Percentiles rank a stretch among this genome's conserved stretches.
These are phyloP conservation scores for Takashimella tepidaria DNA, from an alignment of 1,284 basidiomycete species.

Conservation along the genomic window DNA sequence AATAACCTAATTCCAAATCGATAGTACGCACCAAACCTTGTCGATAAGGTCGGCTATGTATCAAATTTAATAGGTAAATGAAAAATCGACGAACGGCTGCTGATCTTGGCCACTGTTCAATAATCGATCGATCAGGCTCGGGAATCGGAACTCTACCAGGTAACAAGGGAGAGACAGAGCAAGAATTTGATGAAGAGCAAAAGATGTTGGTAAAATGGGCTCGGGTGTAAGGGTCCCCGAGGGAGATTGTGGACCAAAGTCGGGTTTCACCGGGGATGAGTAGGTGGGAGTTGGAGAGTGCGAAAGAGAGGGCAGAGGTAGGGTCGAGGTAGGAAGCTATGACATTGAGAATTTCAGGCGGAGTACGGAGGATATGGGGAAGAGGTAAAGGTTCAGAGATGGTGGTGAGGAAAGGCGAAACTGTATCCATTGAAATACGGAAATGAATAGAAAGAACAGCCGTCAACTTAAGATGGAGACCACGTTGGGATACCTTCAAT, in stretches of 20 bases:
- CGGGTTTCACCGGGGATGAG: not conserved
- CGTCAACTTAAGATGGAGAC: no score
- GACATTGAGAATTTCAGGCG: constrained; percentile 69
- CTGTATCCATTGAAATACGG: no score
- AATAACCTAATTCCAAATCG: not conserved
- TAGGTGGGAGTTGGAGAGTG: not conserved
- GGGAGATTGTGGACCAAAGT: not conserved
- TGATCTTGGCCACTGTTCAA: not conserved
- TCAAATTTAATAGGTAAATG: not conserved
- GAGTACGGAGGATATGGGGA: no score
- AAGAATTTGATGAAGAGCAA: no score
- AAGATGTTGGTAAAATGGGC: not conserved
- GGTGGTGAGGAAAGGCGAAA: no score
- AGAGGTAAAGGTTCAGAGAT: no score
- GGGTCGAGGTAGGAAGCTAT: constrained; percentile 53
- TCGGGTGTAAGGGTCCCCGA: not conserved
- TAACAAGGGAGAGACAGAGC: not conserved
- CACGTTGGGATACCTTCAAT: no score
- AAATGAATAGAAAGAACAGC: no score
- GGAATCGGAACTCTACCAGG: not conserved
- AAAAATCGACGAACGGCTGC: not conserved
- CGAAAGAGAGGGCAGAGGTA: not conserved
- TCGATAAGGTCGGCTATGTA: not conserved
- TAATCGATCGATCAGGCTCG: not conserved
- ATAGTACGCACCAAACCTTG: not conserved